Evolutionary conservation across 106 monocot genomes (phyloP).

Genomic region (Dendrobium catenatum): DNA sequence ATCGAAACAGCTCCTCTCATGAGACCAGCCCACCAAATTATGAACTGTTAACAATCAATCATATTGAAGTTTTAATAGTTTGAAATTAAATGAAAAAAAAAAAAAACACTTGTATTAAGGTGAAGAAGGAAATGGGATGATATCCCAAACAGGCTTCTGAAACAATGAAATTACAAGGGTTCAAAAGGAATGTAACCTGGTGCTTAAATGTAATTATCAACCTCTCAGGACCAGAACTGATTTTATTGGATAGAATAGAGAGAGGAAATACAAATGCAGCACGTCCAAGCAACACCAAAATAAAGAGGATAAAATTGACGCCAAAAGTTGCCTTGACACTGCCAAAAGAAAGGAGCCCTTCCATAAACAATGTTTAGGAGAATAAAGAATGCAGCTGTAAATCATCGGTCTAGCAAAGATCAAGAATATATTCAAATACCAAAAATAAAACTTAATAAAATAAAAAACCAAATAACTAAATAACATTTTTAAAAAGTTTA

Average conservation of each 20-base stretch:
- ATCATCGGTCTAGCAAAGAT: neutral
- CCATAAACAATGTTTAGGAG: neutral
- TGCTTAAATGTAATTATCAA: conserved; percentile 55
- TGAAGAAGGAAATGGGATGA: neutral
- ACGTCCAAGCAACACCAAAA: conserved; percentile 59
- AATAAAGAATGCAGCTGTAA: neutral
- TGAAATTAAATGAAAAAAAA: neutral
- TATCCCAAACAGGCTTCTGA: too few relatives aligned
- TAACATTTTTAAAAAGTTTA: too few relatives aligned
- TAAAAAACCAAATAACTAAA: neutral
- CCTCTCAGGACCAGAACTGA: conserved; percentile 40
- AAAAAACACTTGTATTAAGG: neutral
- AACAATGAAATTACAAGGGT: neutral
- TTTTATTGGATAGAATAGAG: conserved; percentile 53
- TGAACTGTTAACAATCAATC: conserved; percentile 25
- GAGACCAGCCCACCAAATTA: conserved; percentile 97
- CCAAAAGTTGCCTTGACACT: conserved; percentile 46
- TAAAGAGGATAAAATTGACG: conserved; percentile 38
- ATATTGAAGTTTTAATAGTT: neutral
- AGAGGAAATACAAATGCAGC: conserved; percentile 87
- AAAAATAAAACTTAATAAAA: neutral
- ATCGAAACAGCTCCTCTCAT: conserved; percentile 93
- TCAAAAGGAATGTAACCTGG: conserved; percentile 39
- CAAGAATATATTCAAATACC: neutral
- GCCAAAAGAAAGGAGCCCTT: conserved; percentile 10